A percentile compares a stretch with the other conserved stretches of the same genome.
Conservation (phyloP, 345 rosid species). For the Aquilaria malaccensis region DNA sequence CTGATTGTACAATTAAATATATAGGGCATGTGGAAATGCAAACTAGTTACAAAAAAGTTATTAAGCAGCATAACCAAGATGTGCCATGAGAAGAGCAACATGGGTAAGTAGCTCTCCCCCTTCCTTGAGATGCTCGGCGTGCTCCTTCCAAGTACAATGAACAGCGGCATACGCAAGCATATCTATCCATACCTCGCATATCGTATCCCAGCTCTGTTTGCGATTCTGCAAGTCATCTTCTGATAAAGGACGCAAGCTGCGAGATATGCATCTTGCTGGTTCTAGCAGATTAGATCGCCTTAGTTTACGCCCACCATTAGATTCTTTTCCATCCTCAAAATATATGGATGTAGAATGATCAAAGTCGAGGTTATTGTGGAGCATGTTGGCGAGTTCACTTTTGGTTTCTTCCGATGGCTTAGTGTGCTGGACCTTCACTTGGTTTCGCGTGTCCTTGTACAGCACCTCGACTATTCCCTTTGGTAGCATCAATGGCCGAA, state of each 20-base stretch:
- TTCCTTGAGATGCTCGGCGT: slow-evolving; percentile 22
- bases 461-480: slow-evolving; percentile 24
- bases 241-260: not conserved
- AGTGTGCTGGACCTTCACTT: slow-evolving; percentile 14
- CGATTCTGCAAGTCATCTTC: not conserved
- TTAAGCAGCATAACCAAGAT: slow-evolving; percentile 17
- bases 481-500: slow-evolving; percentile 22
- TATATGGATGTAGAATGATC: too few relatives aligned
- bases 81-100: slow-evolving; percentile 34
- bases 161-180: slow-evolving; percentile 28
- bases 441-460: slow-evolving; percentile 22
- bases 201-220: slow-evolving; percentile 27
- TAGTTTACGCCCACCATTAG: too few relatives aligned
- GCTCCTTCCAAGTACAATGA: slow-evolving; percentile 25
- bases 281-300: too few relatives aligned
- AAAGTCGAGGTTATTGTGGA: not conserved
- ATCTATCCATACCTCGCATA: slow-evolving; percentile 40
- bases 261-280: slow-evolving; percentile 8
- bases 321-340: too few relatives aligned
- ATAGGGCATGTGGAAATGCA: too few relatives aligned
- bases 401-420: slow-evolving; percentile 1
- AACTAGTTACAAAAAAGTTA: too few relatives aligned
- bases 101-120: slow-evolving; percentile 36
- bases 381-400: not conserved
- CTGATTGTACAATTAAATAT: too few relatives aligned